Evolutionary conservation across 2,329 filamentous ascomycete species (phyloP).

Genomic region (Paraconiothyrium brasiliense): DNA sequence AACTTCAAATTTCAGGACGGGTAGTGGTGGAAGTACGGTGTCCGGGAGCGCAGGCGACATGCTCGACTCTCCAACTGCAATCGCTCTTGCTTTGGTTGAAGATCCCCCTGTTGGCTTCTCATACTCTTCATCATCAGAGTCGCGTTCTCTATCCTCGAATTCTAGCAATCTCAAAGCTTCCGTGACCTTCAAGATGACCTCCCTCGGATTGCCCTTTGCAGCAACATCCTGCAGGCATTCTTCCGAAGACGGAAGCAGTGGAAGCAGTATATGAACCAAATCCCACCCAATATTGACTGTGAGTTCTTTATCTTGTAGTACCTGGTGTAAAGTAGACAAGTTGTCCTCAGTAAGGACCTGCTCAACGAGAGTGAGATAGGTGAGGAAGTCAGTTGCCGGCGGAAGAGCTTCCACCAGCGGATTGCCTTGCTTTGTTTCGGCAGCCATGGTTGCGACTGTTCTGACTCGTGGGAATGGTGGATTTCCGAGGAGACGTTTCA

Average conservation of each 20-base stretch:
- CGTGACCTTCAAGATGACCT: slow-evolving; percentile 82
- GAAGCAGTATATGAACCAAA: slow-evolving; percentile 77
- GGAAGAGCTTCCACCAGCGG: slow-evolving; percentile 68
- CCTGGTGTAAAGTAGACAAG: slow-evolving; percentile 72
- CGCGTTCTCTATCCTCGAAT: slow-evolving; percentile 60
- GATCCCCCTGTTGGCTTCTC: slow-evolving; percentile 30
- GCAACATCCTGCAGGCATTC: slow-evolving; percentile 78
- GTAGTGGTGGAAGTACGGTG: slow-evolving; percentile 48
- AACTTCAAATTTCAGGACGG: slow-evolving; percentile 69
- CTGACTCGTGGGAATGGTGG: slow-evolving; percentile 3
- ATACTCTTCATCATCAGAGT: slow-evolving; percentile 62
- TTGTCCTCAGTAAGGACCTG: slow-evolving; percentile 74
- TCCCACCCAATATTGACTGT: slow-evolving; percentile 87
- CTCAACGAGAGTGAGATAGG: slow-evolving; percentile 81
- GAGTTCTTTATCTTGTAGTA: slow-evolving; percentile 73
- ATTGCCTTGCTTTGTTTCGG: slow-evolving; percentile 46
- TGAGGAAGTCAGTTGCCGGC: slow-evolving; percentile 73
- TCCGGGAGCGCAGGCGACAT: slow-evolving; percentile 37
- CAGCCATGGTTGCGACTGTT: slow-evolving; percentile 35
- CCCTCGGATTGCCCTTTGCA: slow-evolving; percentile 79
- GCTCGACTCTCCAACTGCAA: slow-evolving; percentile 44
- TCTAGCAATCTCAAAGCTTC: slow-evolving; percentile 73
- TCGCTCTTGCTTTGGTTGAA: slow-evolving; percentile 32
- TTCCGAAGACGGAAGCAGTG: slow-evolving; percentile 71
- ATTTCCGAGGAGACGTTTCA: slow-evolving; percentile 1